Percentiles rank a stretch among this genome's conserved stretches.
Evolutionary conservation across 208 protist species (phyloP).

Genomic region (Balamuthia mandrillaris): DNA sequence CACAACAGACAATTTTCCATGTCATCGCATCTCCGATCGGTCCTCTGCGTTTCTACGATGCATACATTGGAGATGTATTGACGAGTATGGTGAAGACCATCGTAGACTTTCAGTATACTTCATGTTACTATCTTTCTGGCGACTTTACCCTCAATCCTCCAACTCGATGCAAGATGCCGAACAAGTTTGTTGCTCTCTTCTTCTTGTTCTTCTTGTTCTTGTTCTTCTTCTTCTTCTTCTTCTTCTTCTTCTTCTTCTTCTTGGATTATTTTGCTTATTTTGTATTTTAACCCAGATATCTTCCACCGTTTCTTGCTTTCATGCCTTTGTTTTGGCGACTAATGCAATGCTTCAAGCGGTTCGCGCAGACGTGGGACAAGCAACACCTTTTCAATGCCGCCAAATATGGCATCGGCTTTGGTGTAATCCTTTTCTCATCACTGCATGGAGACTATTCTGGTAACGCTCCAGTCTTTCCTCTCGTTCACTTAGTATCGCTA

Average conservation of each 20-base stretch:
- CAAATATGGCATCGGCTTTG: slow-evolving; percentile 51
- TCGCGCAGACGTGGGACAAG: slow-evolving; percentile 11
- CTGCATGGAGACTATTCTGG: slow-evolving; percentile 46
- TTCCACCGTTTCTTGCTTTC: slow-evolving; percentile 29
- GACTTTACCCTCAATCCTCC: not conserved
- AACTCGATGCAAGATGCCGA: not conserved
- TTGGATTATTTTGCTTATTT: not conserved
- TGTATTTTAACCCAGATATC: slow-evolving; percentile 24
- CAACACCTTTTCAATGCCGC: slow-evolving; percentile 43
- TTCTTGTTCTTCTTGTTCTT: not conserved
- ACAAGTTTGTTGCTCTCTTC: not conserved
- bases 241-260: not conserved
- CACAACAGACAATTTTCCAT: not conserved
- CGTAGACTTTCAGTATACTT: slow-evolving; percentile 49
- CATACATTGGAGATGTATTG: slow-evolving; percentile 47
- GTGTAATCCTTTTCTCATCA: slow-evolving; percentile 40
- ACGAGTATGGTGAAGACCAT: slow-evolving; percentile 58
- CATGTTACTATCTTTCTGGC: slow-evolving; percentile 48
- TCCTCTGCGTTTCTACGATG: slow-evolving; percentile 34
- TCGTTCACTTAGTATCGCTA: not conserved
- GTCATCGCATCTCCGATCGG: slow-evolving; percentile 42
- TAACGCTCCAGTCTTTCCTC: not conserved
- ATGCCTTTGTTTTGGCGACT: slow-evolving; percentile 51
- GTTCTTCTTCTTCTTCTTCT: not conserved
- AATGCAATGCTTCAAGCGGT: slow-evolving; percentile 49